Evolutionary conservation across 768 basidiomycete species (phyloP), one percentile per base, ranked within the genome.

Genomic region (Boletellus ananas): DNA sequence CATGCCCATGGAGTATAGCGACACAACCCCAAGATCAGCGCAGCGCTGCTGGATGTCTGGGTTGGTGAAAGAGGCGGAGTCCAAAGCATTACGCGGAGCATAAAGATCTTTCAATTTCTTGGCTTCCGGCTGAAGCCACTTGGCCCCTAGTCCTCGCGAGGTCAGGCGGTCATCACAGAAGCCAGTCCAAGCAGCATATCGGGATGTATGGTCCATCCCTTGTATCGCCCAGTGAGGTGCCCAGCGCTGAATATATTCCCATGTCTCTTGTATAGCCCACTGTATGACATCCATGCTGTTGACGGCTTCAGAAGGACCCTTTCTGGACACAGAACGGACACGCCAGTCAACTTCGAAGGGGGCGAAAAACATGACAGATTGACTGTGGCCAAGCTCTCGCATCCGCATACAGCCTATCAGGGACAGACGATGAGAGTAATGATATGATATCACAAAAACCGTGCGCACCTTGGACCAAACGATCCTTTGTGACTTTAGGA

Each of bases 181-280:
- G 0, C 37, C 44, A 1, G 43, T 47, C 61, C 52, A 66, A 6
- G 56, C 50, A 7, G 45, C 31, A 25, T 60, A 55, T 27, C 74
- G 64, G 7, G 50, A 50, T 29, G 55, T 20, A 36, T 72, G 68
- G 18, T 73, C 63, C 9, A 64, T 34, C 8, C 76, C 77, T 57
- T 78, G 75, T 25, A 70, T 62, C 18, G 59, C 68, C 76, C 75
- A 78, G 23, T 70, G 70, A 20, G 74, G 61, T 33, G 66, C 61
- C 45, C 71, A 60, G 7, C 61, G 66, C 17, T 70, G 56, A n/a
- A 77, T 72, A 21, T 75, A 62, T 0, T 40, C 41, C 49, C 76
- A 79, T 0, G 76, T 77, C 49, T 76, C 70, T 0, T 47, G 51
- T 61, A 79, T 75, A 1, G 66, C 59, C 79, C 79, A 79, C 4